Evolutionary conservation across 768 basidiomycete species (phyloP).

Genomic region (Tulasnella sp.): DNA sequence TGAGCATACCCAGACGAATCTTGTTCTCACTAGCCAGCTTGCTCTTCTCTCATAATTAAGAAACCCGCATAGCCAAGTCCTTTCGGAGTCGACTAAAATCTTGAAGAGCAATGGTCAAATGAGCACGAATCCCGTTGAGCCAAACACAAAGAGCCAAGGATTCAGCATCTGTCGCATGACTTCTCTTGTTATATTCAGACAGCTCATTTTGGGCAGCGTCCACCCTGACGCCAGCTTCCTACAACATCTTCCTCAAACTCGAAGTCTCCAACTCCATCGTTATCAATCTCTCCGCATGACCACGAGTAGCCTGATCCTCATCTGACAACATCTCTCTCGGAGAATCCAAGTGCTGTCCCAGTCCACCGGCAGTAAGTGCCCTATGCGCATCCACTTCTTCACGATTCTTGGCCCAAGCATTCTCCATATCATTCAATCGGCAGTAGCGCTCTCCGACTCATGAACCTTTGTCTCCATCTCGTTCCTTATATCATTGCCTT

Average conservation of each 20-base stretch:
- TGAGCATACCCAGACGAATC: slow-evolving; percentile 63
- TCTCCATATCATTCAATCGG: slow-evolving; percentile 69
- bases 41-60: slow-evolving; percentile 44
- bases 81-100: slow-evolving; percentile 59
- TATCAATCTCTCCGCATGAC: slow-evolving; percentile 67
- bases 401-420: slow-evolving; percentile 78
- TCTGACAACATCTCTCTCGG: slow-evolving; percentile 75
- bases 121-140: slow-evolving; percentile 55
- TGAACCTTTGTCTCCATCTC: slow-evolving; percentile 63
- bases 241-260: slow-evolving; percentile 65
- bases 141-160: slow-evolving; percentile 56
- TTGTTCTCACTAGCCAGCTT: slow-evolving; percentile 56
- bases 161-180: slow-evolving; percentile 51
- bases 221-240: slow-evolving; percentile 55
- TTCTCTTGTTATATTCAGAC: slow-evolving; percentile 49
- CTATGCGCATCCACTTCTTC: slow-evolving; percentile 86
- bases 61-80: slow-evolving; percentile 53
- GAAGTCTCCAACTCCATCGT: slow-evolving; percentile 65
- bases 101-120: slow-evolving; percentile 51
- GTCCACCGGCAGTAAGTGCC: slow-evolving; percentile 68
- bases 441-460: slow-evolving; percentile 57
- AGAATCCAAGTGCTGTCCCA: slow-evolving; percentile 79
- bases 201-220: slow-evolving; percentile 58
- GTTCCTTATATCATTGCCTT: slow-evolving; percentile 61
- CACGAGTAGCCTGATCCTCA: slow-evolving; percentile 60